Percentiles rank a stretch among this genome's conserved stretches.
Evolutionary conservation across 768 basidiomycete species (phyloP).

Genomic region (Tylopilus intermedius): DNA sequence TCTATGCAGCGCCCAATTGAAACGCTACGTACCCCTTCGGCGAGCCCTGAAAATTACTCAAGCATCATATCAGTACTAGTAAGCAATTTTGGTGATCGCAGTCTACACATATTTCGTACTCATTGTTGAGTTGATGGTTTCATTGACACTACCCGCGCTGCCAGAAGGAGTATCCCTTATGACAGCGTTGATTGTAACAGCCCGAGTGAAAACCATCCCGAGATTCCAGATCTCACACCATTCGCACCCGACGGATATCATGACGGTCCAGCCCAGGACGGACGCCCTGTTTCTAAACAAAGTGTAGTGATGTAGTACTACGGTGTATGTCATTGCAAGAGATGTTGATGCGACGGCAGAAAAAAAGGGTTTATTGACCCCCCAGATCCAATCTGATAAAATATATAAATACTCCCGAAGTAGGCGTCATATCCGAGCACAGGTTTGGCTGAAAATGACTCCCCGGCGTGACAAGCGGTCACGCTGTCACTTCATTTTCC

Average conservation of each 20-base stretch:
- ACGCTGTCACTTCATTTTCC: slow-evolving; percentile 26
- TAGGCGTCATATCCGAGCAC: slow-evolving; percentile 23
- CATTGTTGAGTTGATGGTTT: not conserved
- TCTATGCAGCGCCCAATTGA: not conserved
- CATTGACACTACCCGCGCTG: not conserved
- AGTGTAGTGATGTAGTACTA: not conserved
- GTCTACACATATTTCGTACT: not conserved
- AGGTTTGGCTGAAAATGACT: slow-evolving; percentile 24
- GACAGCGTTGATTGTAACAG: not conserved
- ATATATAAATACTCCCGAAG: slow-evolving; percentile 10
- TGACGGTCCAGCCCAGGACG: not conserved
- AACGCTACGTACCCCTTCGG: not conserved
- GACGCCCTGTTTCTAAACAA: not conserved
- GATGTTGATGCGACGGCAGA: not conserved
- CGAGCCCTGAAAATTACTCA: not conserved
- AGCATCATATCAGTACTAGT: not conserved
- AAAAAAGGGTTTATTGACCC: slow-evolving; percentile 5
- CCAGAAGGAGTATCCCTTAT: not conserved
- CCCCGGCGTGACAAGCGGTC: slow-evolving; percentile 29
- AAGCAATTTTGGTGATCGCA: not conserved
- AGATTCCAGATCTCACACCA: not conserved
- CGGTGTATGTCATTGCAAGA: slow-evolving; percentile 10
- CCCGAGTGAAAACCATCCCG: not conserved
- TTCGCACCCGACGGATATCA: slow-evolving; percentile 1
- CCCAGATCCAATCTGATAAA: slow-evolving; percentile 6